Conservation (phyloP, 2,329 filamentous ascomycete species). For the Knufia petricola region DNA sequence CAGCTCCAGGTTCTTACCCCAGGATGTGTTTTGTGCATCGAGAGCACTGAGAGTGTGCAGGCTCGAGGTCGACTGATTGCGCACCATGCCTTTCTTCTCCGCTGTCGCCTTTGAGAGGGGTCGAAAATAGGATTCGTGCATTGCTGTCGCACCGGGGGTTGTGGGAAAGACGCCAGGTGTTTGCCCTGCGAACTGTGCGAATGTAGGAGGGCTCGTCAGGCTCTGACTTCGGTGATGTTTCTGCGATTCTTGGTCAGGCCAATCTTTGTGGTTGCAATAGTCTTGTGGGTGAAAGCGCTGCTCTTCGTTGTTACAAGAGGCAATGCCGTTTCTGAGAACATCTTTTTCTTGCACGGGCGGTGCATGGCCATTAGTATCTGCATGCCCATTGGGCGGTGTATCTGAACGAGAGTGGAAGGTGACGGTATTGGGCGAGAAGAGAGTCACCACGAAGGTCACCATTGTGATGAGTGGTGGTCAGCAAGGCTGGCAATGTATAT, state of each 20-base stretch:
- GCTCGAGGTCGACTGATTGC: conserved; percentile 26
- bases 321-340: conserved; percentile 10
- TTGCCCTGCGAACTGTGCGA: conserved; percentile 10
- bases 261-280: neutral
- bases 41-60: conserved; percentile 30
- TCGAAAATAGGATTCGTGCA: conserved; percentile 34
- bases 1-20: conserved; percentile 55
- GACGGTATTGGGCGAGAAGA: conserved; percentile 85
- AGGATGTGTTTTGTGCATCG: conserved; percentile 65
- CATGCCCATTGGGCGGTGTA: neutral
- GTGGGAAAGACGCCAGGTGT: conserved; percentile 26
- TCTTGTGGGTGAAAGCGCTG: neutral
- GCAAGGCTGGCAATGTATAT: neutral
- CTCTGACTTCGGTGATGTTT: neutral
- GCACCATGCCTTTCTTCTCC: conserved; percentile 22
- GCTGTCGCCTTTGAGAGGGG: no score
- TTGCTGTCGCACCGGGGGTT: conserved; percentile 27
- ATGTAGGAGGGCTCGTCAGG: neutral
- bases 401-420: conserved; percentile 57
- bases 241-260: neutral
- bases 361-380: no score
- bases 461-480: conserved; percentile 28
- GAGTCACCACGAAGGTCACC: conserved; percentile 51
- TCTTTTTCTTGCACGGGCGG: no score
- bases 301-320: conserved; percentile 1